phyloP scores from a whole-genome alignment of 2,329 filamentous ascomycete genomes.

The Sporothrix luriei region DNA sequence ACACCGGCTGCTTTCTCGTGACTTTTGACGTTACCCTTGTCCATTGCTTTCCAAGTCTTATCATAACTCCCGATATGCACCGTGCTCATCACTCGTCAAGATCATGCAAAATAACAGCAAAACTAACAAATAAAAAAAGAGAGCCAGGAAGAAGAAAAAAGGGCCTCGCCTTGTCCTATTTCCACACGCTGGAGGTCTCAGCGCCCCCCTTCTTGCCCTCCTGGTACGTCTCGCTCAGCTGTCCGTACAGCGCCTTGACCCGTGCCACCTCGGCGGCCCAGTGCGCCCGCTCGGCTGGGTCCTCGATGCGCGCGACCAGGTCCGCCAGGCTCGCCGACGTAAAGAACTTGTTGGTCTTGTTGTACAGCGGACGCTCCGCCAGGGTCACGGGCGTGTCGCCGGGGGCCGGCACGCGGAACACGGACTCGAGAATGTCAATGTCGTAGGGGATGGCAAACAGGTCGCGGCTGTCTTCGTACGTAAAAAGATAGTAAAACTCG shows the following conservation, averaged over 20 bases:
- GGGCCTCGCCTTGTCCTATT: conserved; percentile 38
- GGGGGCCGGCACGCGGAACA: conserved; percentile 54
- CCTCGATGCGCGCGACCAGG: conserved; percentile 45
- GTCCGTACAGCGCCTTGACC: conserved; percentile 54
- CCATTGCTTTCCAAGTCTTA: conserved; percentile 27
- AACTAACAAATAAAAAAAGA: not conserved
- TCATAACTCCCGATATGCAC: conserved; percentile 26
- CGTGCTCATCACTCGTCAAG: not conserved
- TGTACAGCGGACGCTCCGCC: conserved; percentile 52
- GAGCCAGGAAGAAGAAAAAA: not conserved
- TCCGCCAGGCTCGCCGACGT: conserved; percentile 48
- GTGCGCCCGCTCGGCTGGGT: conserved; percentile 41
- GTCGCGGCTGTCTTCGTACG: conserved; percentile 61
- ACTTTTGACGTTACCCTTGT: conserved; percentile 28
- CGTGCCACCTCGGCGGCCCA: conserved; percentile 50
- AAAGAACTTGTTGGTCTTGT: conserved; percentile 61
- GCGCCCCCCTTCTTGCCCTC: conserved; percentile 49
- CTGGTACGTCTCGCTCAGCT: conserved; percentile 54
- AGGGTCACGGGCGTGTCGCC: conserved; percentile 47
- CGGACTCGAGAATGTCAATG: conserved; percentile 59
- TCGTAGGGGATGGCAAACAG: conserved; percentile 60
- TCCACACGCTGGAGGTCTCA: conserved; percentile 54
- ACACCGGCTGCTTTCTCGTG: conserved; percentile 26
- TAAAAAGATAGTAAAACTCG: conserved; percentile 61
- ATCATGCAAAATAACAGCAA: not conserved